A percentile compares a stretch with the other conserved stretches of the same genome.
These are phyloP conservation scores for Cytospora piceicola DNA, from an alignment of 2,329 filamentous ascomycete species.

Conservation along the genomic window DNA sequence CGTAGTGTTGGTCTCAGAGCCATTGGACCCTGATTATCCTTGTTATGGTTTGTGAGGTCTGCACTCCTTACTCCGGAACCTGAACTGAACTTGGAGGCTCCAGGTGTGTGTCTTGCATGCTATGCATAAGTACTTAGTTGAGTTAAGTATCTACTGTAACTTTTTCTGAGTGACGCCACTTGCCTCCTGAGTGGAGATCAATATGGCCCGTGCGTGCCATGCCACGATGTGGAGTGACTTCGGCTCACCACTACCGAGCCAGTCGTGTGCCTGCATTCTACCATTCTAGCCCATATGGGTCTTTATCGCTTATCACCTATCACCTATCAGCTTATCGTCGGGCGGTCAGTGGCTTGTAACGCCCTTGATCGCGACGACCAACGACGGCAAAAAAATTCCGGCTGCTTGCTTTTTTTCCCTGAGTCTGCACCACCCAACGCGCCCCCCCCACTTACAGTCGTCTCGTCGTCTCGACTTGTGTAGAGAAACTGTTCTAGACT, in stretches of 20 bases:
- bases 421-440: not conserved
- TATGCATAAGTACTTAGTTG: too few species aligned
- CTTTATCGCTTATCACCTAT: conserved; percentile 4
- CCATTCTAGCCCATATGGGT: not conserved
- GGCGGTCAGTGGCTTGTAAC: not conserved
- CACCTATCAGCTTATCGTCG: conserved; percentile 7
- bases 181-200: not conserved
- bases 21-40: conserved; percentile 7
- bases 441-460: not conserved
- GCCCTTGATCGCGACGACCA: conserved; percentile 12
- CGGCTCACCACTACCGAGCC: too few species aligned
- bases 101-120: not conserved
- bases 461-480: not conserved
- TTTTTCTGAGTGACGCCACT: conserved; percentile 3
- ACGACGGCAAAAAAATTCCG: conserved; percentile 14
- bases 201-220: not conserved
- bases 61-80: not conserved
- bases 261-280: too few species aligned
- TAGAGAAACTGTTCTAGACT: conserved; percentile 8
- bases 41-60: not conserved
- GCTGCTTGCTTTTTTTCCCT: conserved; percentile 11
- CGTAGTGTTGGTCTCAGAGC: conserved; percentile 35
- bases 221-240: too few species aligned
- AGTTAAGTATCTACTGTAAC: not conserved
- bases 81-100: not conserved